Percentiles rank a stretch among this genome's conserved stretches.
These are phyloP conservation scores for Trichoderma sp. DNA, from an alignment of 2,329 filamentous ascomycete species.

Conservation along the genomic window DNA sequence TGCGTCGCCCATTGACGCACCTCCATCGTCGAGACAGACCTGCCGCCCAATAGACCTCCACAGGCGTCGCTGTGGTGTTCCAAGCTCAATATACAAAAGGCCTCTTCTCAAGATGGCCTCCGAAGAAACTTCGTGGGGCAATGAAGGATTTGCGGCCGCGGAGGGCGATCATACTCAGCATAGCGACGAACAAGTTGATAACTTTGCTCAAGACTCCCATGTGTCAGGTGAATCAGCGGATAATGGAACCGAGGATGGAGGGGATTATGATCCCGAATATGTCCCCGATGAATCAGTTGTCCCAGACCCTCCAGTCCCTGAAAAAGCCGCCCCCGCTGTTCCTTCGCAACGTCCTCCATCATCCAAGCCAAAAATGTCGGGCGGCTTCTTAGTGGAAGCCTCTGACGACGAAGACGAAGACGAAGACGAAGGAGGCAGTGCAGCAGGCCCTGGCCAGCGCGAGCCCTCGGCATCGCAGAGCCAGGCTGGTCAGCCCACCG, in stretches of 20 bases:
- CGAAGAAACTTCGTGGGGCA: slow-evolving; percentile 51
- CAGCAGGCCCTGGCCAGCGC: not conserved
- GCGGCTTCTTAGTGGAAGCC: slow-evolving; percentile 62
- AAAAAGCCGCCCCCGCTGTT: slow-evolving; percentile 36
- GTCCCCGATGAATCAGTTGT: slow-evolving; percentile 48
- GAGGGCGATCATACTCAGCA: slow-evolving; percentile 59
- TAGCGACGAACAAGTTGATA: slow-evolving; percentile 59
- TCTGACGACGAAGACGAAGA: slow-evolving; percentile 57
- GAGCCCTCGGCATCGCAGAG: slow-evolving; percentile 13
- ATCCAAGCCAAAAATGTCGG: slow-evolving; percentile 61
- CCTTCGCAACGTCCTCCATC: slow-evolving; percentile 36
- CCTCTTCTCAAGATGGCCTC: slow-evolving; percentile 41
- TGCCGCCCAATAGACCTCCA: not conserved
- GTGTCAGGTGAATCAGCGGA: slow-evolving; percentile 53
- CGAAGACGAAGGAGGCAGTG: slow-evolving; percentile 34
- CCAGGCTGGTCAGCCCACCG: slow-evolving; percentile 31
- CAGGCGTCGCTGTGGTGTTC: slow-evolving; percentile 11
- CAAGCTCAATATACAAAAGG: slow-evolving; percentile 21
- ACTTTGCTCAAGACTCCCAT: slow-evolving; percentile 51
- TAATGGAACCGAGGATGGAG: slow-evolving; percentile 55
- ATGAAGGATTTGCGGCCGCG: slow-evolving; percentile 57
- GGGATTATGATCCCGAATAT: slow-evolving; percentile 62
- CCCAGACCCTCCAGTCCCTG: slow-evolving; percentile 46
- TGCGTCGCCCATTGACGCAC: slow-evolving; percentile 13
- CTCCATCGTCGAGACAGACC: slow-evolving; percentile 5